phyloP scores from a whole-genome alignment of 257 asterid species.

The Solanum gracilifrons region DNA sequence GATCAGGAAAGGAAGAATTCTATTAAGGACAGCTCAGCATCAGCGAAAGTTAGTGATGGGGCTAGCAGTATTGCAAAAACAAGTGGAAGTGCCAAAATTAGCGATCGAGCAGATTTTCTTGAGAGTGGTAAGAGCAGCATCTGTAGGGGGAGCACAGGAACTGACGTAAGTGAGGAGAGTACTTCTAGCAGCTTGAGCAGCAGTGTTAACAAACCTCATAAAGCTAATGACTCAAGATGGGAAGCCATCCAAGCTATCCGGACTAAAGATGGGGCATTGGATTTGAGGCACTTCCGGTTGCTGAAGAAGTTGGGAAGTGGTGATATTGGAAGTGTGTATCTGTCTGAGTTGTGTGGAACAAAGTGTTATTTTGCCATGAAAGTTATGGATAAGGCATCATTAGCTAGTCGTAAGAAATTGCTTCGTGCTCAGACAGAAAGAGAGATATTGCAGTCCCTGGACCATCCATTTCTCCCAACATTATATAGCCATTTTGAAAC shows the following conservation, averaged over 20 bases:
- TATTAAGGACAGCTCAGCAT: slow-evolving; percentile 29
- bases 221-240: slow-evolving; percentile 68
- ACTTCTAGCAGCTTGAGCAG: slow-evolving; percentile 70
- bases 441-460: slow-evolving; percentile 65
- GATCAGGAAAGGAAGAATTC: slow-evolving; percentile 26
- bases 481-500: slow-evolving; percentile 62
- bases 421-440: slow-evolving; percentile 77
- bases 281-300: slow-evolving; percentile 65
- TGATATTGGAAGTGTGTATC: slow-evolving; percentile 73
- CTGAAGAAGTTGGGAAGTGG: slow-evolving; percentile 77
- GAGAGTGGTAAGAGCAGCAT: slow-evolving; percentile 86
- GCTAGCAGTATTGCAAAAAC: slow-evolving; percentile 40
- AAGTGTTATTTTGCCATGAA: slow-evolving; percentile 74
- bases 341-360: slow-evolving; percentile 68
- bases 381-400: slow-evolving; percentile 70
- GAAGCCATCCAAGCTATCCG: slow-evolving; percentile 71
- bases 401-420: slow-evolving; percentile 72
- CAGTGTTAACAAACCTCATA: slow-evolving; percentile 66
- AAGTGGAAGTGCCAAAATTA: slow-evolving; percentile 43
- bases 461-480: slow-evolving; percentile 75
- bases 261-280: slow-evolving; percentile 50
- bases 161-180: slow-evolving; percentile 68
- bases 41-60: slow-evolving; percentile 46
- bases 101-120: slow-evolving; percentile 42
- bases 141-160: slow-evolving; percentile 79